A percentile compares a stretch with the other conserved stretches of the same genome.
Conservation (phyloP, 177 flowering plant genomes). For the Vitis hybrid region DNA sequence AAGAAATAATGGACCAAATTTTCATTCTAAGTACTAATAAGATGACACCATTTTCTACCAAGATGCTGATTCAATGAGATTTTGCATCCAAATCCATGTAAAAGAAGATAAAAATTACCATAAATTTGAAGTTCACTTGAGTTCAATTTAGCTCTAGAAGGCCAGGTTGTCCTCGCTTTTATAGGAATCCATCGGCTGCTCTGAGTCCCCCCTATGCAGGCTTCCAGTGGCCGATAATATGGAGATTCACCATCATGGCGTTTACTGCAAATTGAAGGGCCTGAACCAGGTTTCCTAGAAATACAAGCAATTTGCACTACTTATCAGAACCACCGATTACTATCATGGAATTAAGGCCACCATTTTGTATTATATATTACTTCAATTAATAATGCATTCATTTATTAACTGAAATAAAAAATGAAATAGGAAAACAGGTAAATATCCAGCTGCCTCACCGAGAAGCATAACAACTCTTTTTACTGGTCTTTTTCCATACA, state of each 20-base stretch:
- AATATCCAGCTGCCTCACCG: slow-evolving; percentile 45
- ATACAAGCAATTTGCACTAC: slow-evolving; percentile 14
- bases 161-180: slow-evolving; percentile 68
- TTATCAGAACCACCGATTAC: slow-evolving; percentile 10
- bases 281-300: slow-evolving; percentile 67
- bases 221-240: slow-evolving; percentile 76
- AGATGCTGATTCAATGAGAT: not conserved
- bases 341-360: not conserved
- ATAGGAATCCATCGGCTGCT: slow-evolving; percentile 88
- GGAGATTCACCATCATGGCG: slow-evolving; percentile 81
- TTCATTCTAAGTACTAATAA: no score
- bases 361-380: not conserved
- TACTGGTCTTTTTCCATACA: slow-evolving; percentile 88
- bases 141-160: slow-evolving; percentile 65
- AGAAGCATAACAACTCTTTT: slow-evolving; percentile 59
- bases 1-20: no score
- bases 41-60: not conserved
- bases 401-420: not conserved
- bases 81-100: not conserved
- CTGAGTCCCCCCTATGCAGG: slow-evolving; percentile 79
- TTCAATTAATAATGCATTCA: not conserved
- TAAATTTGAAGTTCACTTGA: slow-evolving; percentile 61
- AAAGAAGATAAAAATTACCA: slow-evolving; percentile 41
- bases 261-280: slow-evolving; percentile 68
- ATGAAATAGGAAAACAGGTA: not conserved